Conservation (phyloP, 2,329 filamentous ascomycete species). For the Colletotrichum melonis region DNA sequence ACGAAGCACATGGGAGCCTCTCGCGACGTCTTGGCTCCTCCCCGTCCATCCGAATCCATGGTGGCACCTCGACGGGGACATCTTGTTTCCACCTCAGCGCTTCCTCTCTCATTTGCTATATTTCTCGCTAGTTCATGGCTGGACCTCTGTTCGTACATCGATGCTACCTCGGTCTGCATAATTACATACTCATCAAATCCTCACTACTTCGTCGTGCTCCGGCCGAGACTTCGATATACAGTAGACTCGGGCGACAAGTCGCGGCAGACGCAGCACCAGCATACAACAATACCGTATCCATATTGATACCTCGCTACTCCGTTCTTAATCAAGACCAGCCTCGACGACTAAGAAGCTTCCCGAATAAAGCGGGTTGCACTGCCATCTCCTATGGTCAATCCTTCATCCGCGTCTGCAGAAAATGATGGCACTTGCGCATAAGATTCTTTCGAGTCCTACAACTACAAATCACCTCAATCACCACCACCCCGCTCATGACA, state of each 20-base stretch:
- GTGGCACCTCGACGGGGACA: neutral
- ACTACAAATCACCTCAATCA: neutral
- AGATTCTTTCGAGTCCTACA: constrained; percentile 11
- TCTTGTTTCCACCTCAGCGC: neutral
- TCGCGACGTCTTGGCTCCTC: neutral
- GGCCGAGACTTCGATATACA: too few relatives aligned
- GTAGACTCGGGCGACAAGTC: neutral
- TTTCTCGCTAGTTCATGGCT: neutral
- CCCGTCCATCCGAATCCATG: neutral
- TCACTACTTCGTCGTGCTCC: neutral
- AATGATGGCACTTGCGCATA: constrained; percentile 5
- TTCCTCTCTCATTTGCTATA: neutral
- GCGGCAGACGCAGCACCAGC: neutral
- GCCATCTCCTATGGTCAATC: neutral
- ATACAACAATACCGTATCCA: neutral
- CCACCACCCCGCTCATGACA: neutral
- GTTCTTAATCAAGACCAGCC: neutral
- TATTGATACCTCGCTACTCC: neutral
- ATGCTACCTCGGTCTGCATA: neutral
- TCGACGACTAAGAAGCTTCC: constrained; percentile 9
- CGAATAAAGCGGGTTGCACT: neutral
- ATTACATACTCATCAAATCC: neutral
- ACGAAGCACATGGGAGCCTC: neutral
- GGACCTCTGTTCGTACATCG: neutral
- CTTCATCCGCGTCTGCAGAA: constrained; percentile 1